Evolutionary conservation across 2,329 filamentous ascomycete species (phyloP).

Genomic region (Plenodomus tracheiphilus): DNA sequence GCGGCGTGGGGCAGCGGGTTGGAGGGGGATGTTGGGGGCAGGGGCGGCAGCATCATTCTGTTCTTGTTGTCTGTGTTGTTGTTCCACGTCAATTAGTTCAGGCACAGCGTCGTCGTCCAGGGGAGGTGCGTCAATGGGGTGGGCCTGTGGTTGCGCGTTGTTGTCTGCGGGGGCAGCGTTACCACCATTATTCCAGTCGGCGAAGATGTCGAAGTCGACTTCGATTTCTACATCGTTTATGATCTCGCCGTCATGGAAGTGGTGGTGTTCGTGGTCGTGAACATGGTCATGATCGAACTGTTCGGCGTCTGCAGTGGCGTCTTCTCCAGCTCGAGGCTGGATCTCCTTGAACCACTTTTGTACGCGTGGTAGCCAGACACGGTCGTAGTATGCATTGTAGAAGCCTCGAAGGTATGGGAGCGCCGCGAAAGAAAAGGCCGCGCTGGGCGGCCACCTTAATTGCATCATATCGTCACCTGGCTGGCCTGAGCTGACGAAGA

Average conservation of each 20-base stretch:
- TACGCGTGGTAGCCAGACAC: slow-evolving; percentile 61
- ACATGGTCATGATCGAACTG: slow-evolving; percentile 24
- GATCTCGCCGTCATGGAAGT: slow-evolving; percentile 48
- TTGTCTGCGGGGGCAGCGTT: slow-evolving; percentile 21
- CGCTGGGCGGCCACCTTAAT: slow-evolving; percentile 67
- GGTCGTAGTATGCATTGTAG: slow-evolving; percentile 66
- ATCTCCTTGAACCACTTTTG: slow-evolving; percentile 65
- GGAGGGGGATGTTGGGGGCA: slow-evolving; percentile 32
- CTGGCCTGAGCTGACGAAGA: slow-evolving; percentile 60
- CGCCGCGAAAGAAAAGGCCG: slow-evolving; percentile 66
- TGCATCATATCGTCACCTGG: slow-evolving; percentile 50
- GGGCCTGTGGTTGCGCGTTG: slow-evolving; percentile 38
- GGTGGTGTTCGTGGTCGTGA: slow-evolving; percentile 31
- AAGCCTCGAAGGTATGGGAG: slow-evolving; percentile 67
- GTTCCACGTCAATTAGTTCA: slow-evolving; percentile 7
- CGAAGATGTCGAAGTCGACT: slow-evolving; percentile 47
- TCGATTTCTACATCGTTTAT: slow-evolving; percentile 54
- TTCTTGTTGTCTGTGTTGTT: slow-evolving; percentile 8
- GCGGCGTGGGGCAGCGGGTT: slow-evolving; percentile 23
- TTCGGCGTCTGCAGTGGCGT: slow-evolving; percentile 17
- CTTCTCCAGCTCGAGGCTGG: slow-evolving; percentile 56
- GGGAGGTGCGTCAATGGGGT: slow-evolving; percentile 40
- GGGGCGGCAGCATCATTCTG: slow-evolving; percentile 21
- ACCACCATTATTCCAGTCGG: slow-evolving; percentile 49
- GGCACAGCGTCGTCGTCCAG: slow-evolving; percentile 25